phyloP scores from a whole-genome alignment of 2,329 filamentous ascomycete genomes.

The Leptodontidium sp. region DNA sequence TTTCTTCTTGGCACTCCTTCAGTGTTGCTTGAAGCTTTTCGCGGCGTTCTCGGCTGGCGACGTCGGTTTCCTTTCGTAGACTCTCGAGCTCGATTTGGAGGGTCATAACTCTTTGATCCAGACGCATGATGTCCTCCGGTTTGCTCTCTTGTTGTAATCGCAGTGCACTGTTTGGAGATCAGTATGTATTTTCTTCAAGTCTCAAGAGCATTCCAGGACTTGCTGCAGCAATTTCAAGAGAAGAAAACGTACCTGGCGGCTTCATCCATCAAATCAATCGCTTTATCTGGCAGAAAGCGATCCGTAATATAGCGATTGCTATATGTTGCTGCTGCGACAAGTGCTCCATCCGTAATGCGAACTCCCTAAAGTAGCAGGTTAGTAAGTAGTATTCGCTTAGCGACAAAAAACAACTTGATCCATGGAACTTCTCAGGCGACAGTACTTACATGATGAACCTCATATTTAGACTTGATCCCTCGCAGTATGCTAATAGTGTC shows the following conservation, averaged over 20 bases:
- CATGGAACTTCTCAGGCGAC: too few species aligned
- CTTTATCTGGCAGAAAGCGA: slow-evolving; percentile 94
- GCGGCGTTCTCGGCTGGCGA: slow-evolving; percentile 85
- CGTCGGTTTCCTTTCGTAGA: slow-evolving; percentile 90
- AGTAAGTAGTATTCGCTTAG: slow-evolving; percentile 3
- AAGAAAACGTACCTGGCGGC: slow-evolving; percentile 67
- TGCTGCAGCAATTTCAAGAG: background rate
- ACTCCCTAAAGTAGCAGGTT: slow-evolving; percentile 59
- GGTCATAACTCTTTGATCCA: slow-evolving; percentile 96
- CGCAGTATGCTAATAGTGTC: slow-evolving; percentile 95
- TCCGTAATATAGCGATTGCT: slow-evolving; percentile 98
- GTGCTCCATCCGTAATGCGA: slow-evolving; percentile 87
- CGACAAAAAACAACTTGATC: background rate
- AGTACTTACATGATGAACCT: slow-evolving; percentile 79
- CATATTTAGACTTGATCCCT: slow-evolving; percentile 97
- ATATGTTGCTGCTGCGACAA: slow-evolving; percentile 90
- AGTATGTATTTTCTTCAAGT: background rate
- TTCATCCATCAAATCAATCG: slow-evolving; percentile 89
- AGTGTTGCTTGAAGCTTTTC: slow-evolving; percentile 84
- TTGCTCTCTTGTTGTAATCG: slow-evolving; percentile 96
- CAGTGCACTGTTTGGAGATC: slow-evolving; percentile 64
- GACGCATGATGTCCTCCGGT: slow-evolving; percentile 89
- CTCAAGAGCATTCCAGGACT: background rate
- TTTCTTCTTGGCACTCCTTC: slow-evolving; percentile 79
- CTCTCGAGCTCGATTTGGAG: slow-evolving; percentile 97